A percentile compares a stretch with the other conserved stretches of the same genome.
phyloP scores from a whole-genome alignment of 345 rosid genomes.

The Lagerstroemia speciosa region DNA sequence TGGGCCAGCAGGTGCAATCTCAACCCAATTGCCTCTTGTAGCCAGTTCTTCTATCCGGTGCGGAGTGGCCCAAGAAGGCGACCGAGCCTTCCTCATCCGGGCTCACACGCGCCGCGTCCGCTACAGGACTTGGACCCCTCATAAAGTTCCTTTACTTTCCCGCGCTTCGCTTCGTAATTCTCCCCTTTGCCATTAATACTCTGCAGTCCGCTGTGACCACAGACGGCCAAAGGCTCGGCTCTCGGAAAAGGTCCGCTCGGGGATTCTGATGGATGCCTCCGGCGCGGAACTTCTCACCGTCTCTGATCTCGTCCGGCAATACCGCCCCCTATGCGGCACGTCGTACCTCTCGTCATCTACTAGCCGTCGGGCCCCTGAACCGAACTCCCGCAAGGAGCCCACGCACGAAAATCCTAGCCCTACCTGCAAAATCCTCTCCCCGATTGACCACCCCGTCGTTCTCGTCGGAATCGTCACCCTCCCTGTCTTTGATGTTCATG shows the following conservation, averaged over 20 bases:
- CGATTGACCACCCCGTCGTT: conserved; percentile 33
- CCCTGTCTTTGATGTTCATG: conserved; percentile 16
- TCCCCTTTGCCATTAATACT: neutral
- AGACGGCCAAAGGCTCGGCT: neutral
- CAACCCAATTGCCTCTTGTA: no score
- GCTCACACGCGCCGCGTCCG: conserved; percentile 4
- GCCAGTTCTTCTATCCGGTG: no score
- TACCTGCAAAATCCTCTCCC: conserved; percentile 27
- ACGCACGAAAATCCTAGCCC: conserved; percentile 10
- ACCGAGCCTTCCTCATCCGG: neutral
- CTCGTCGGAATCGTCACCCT: conserved; percentile 55
- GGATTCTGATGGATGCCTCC: conserved; percentile 3
- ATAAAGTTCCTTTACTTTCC: conserved; percentile 3
- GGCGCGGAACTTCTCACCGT: conserved; percentile 11
- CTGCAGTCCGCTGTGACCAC: neutral
- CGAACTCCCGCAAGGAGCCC: conserved; percentile 12
- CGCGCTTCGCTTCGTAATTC: no score
- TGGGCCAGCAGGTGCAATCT: no score
- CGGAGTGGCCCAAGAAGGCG: no score
- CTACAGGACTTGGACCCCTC: neutral
- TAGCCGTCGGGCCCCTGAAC: conserved; percentile 7
- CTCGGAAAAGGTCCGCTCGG: neutral
- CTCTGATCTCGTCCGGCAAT: conserved; percentile 39
- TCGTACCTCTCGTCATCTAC: conserved; percentile 29
- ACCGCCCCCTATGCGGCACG: conserved; percentile 44